Percentiles rank a stretch among this genome's conserved stretches.
Conservation (phyloP, 768 basidiomycete genomes). For the Leccinum aurantiacum region DNA sequence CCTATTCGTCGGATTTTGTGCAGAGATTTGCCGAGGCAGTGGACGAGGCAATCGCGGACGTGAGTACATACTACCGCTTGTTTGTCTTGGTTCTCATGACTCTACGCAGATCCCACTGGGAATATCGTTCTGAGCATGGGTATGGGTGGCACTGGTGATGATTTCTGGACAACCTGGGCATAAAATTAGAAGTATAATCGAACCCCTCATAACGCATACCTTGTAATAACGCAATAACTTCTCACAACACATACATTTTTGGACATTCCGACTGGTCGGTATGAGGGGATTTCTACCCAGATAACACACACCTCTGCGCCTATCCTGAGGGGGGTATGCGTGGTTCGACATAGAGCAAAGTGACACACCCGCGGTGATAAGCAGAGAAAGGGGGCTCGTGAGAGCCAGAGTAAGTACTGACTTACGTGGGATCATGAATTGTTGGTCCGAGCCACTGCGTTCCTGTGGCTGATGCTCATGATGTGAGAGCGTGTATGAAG, state of each 20-base stretch:
- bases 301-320: not conserved
- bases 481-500: too few relatives aligned
- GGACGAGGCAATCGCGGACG: slow-evolving; percentile 17
- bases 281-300: not conserved
- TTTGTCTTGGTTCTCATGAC: not conserved
- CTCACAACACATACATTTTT: not conserved
- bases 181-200: not conserved
- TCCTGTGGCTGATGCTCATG: too few relatives aligned
- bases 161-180: not conserved
- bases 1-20: slow-evolving; percentile 24
- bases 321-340: not conserved
- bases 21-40: slow-evolving; percentile 25
- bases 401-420: too few relatives aligned
- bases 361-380: not conserved
- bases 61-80: slow-evolving; percentile 11
- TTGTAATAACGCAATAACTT: not conserved
- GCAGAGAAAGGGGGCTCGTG: not conserved
- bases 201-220: not conserved
- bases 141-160: not conserved
- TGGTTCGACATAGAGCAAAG: not conserved
- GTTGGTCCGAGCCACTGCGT: too few relatives aligned
- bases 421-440: too few relatives aligned
- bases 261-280: not conserved
- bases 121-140: slow-evolving; percentile 14
- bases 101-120: slow-evolving; percentile 20